Evolutionary conservation across 2,329 filamentous ascomycete genomes (phyloP), one percentile per base, ranked within the genome.

Genomic region (Exserohilum rostratum): DNA sequence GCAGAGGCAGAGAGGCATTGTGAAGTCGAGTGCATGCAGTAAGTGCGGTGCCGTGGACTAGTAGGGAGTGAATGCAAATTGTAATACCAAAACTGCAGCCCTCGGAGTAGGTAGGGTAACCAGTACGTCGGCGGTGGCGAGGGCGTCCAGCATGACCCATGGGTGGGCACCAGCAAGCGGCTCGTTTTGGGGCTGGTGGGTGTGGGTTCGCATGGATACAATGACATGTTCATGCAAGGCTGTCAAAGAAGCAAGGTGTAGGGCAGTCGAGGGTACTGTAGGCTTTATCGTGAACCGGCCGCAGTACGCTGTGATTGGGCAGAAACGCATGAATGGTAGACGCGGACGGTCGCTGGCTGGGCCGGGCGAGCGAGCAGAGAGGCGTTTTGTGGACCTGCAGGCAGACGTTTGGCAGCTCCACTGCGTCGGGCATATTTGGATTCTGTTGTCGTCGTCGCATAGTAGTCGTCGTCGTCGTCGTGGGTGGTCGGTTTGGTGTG

Each of bases 371-470:
- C 48, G 45, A 53, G 44, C 43, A 40, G 39, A 35, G 27, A 17
- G n/a, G 31, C 31, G 31, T 30, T 38, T 27, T 29, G 44, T 49
- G 51, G 46, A 53, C 45, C 50, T 53, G 50, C 51, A 53, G 51
- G 22, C 45, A 39, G 42, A n/a, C 46, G 47, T 35, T 35, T 55
- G 42, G 47, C 47, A 46, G 52, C n/a, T n/a, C n/a, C n/a, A n/a
- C n/a, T n/a, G 18, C 3, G 15, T 39, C 40, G 29, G 33, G 27
- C 37, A 35, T 40, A 29, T 31, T 39, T 45, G 34, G 18, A 30
- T 34, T 25, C 29, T 30, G n/a, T 13, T 22, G 35, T 20, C 31
- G 42, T 30, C 10, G 15, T n/a, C 42, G n/a, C n/a, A n/a, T n/a
- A n/a, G n/a, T n/a, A n/a, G n/a, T n/a, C n/a, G n/a, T n/a, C n/a